phyloP scores from a whole-genome alignment of 352 stramenopile genomes.

The Nothophytophthora sp. region DNA sequence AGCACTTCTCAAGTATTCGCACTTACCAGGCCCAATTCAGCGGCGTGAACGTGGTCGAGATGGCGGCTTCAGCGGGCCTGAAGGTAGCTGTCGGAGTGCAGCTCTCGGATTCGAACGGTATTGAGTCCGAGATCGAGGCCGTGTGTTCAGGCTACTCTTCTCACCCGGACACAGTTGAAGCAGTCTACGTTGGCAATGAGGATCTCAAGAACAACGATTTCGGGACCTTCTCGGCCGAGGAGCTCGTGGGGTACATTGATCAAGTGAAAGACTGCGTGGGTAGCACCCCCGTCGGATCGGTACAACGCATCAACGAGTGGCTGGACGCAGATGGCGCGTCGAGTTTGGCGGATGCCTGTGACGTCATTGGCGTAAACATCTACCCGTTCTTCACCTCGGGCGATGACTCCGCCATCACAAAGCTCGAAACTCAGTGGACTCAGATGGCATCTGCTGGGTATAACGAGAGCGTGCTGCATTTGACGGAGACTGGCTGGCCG shows the following conservation, averaged over 20 bases:
- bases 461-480: constrained; percentile 16
- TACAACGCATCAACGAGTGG: constrained; percentile 56
- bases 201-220: constrained; percentile 42
- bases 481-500: constrained; percentile 53
- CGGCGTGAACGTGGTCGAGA: constrained; percentile 37
- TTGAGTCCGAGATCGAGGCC: constrained; percentile 38
- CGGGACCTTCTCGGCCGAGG: constrained; percentile 17
- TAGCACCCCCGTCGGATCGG: constrained; percentile 43
- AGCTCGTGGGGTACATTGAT: constrained; percentile 36
- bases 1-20: constrained; percentile 44
- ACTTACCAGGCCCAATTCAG: constrained; percentile 56
- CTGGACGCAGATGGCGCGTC: constrained; percentile 17
- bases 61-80: constrained; percentile 29
- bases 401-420: constrained; percentile 28
- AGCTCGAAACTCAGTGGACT: constrained; percentile 36
- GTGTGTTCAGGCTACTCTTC: constrained; percentile 31
- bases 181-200: constrained; percentile 63
- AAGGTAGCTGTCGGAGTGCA: constrained; percentile 56
- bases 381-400: constrained; percentile 56
- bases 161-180: constrained; percentile 30
- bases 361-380: constrained; percentile 47
- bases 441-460: constrained; percentile 27
- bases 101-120: constrained; percentile 28
- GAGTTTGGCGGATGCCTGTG: constrained; percentile 21
- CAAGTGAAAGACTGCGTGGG: constrained; percentile 37